Evolutionary conservation across 306 rosid genomes (phyloP).

Genomic region (Crotalaria pallida): DNA sequence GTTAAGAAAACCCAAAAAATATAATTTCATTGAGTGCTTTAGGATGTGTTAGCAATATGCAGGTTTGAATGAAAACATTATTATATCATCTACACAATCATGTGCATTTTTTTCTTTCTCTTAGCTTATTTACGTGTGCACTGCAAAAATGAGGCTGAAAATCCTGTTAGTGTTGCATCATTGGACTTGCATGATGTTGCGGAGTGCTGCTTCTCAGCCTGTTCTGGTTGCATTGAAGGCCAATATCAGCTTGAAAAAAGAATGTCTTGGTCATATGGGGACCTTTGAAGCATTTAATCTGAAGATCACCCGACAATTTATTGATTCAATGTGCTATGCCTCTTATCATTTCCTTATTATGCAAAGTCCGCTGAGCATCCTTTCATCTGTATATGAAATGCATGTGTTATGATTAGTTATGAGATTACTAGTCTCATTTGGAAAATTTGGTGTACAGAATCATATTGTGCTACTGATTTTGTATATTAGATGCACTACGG

Average conservation of each 20-base stretch:
- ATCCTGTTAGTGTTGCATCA: not conserved
- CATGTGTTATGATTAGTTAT: not conserved
- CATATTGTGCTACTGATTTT: not conserved
- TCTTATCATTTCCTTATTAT: not conserved
- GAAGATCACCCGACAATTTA: not conserved
- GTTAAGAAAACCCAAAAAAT: no score
- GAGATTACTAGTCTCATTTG: not conserved
- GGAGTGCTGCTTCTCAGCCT: not conserved
- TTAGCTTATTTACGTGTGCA: not conserved
- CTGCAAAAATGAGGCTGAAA: not conserved
- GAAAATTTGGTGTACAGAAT: not conserved
- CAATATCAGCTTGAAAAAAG: not conserved
- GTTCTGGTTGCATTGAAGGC: not conserved
- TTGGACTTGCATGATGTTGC: not conserved
- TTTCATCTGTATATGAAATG: no score
- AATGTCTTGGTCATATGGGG: not conserved
- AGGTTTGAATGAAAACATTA: not conserved
- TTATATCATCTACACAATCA: not conserved
- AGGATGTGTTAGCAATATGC: not conserved
- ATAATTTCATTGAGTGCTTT: not conserved
- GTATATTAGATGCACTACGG: not conserved
- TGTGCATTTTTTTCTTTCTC: not conserved
- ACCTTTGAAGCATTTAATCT: not conserved
- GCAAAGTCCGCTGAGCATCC: not conserved
- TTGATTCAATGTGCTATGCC: not conserved